Percentiles rank a stretch among this genome's conserved stretches.
phyloP scores from a whole-genome alignment of 2,329 filamentous ascomycete genomes.

The Beauveria scarabaeidicola region DNA sequence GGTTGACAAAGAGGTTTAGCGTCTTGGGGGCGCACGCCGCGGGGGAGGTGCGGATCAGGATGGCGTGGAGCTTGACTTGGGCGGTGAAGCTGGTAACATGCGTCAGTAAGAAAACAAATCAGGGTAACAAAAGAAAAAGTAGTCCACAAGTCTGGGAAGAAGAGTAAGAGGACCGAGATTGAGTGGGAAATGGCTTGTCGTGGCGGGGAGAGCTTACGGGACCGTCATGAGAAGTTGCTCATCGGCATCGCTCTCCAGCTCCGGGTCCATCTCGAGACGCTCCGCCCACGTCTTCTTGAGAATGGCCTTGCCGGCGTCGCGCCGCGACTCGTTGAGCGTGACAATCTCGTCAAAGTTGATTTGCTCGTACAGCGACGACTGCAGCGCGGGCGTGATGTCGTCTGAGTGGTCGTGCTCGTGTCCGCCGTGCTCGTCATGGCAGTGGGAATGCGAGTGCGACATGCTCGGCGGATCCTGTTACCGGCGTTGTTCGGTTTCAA shows the following conservation, averaged over 20 bases:
- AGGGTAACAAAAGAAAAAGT: not conserved
- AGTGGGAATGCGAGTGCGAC: constrained; percentile 36
- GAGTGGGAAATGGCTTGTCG: not conserved
- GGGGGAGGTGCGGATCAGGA: constrained; percentile 73
- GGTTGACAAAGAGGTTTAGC: constrained; percentile 81
- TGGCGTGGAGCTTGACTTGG: constrained; percentile 84
- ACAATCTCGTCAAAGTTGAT: constrained; percentile 81
- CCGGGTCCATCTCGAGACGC: constrained; percentile 59
- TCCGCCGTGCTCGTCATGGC: constrained; percentile 42
- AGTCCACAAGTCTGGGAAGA: too few species aligned
- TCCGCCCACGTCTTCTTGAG: constrained; percentile 90
- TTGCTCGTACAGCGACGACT: constrained; percentile 83
- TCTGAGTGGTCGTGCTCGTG: constrained; percentile 77
- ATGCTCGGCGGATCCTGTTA: not conserved
- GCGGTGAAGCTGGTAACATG: constrained; percentile 66
- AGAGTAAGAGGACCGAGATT: not conserved
- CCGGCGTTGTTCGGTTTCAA: not conserved
- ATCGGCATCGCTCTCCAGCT: constrained; percentile 78
- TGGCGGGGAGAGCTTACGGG: constrained; percentile 51
- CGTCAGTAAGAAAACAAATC: not conserved
- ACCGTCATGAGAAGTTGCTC: constrained; percentile 91
- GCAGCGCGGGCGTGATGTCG: constrained; percentile 84
- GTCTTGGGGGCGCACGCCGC: constrained; percentile 67
- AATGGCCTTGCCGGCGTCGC: constrained; percentile 62
- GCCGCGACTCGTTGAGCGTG: constrained; percentile 71